phyloP scores from a whole-genome alignment of 2,329 filamentous ascomycete species.

The Fusarium stilboides region DNA sequence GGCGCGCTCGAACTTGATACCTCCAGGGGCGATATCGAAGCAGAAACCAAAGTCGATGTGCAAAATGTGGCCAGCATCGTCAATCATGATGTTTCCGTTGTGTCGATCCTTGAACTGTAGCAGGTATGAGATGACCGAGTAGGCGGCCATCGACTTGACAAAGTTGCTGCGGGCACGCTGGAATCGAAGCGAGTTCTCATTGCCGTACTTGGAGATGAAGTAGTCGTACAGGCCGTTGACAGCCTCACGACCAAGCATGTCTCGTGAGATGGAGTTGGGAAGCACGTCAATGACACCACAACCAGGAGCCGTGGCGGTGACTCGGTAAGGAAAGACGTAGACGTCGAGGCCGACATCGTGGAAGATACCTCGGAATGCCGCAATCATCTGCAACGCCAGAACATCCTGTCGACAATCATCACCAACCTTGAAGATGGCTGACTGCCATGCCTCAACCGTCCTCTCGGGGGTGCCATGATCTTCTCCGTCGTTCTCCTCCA shows the following conservation, averaged over 20 bases:
- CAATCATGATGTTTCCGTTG: slow-evolving; percentile 99
- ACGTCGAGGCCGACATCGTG: slow-evolving; percentile 95
- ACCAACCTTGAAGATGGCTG: slow-evolving; percentile 99
- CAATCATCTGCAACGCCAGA: slow-evolving; percentile 96
- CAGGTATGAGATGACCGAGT: slow-evolving; percentile 96
- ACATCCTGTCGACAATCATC: slow-evolving; percentile 99
- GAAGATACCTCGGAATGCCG: slow-evolving; percentile 97
- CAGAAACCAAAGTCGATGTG: slow-evolving; percentile 99
- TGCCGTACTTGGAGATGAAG: slow-evolving; percentile 97
- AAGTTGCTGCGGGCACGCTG: slow-evolving; percentile 97
- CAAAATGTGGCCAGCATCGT: slow-evolving; percentile 95
- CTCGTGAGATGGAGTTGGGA: slow-evolving; percentile 96
- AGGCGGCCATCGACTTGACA: slow-evolving; percentile 99
- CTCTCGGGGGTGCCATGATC: slow-evolving; percentile 57
- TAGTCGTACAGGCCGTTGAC: slow-evolving; percentile 99
- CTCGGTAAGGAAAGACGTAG: slow-evolving; percentile 96
- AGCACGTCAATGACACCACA: slow-evolving; percentile 99
- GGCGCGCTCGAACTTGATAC: slow-evolving; percentile 96
- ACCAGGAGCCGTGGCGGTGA: slow-evolving; percentile 95
- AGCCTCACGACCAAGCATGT: slow-evolving; percentile 98
- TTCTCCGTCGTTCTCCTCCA: slow-evolving; percentile 63
- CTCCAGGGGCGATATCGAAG: slow-evolving; percentile 97
- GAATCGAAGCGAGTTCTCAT: slow-evolving; percentile 94
- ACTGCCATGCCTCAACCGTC: slow-evolving; percentile 97
- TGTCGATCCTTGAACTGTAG: slow-evolving; percentile 99